Percentiles rank a stretch among this genome's conserved stretches.
phyloP scores from a whole-genome alignment of 768 basidiomycete species.

The Phallus indusiatus region DNA sequence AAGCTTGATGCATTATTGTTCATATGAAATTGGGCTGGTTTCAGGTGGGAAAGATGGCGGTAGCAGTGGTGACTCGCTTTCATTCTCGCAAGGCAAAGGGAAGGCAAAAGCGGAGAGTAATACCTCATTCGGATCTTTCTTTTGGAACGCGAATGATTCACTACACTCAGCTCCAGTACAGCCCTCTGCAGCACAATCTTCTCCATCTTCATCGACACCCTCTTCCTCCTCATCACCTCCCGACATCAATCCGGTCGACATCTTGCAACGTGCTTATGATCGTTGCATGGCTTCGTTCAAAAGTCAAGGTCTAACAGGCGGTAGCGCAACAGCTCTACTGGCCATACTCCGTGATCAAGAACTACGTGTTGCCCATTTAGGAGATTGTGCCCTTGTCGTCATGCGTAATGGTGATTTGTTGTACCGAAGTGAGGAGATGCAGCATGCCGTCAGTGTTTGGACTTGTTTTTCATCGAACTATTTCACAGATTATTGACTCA shows the following conservation, averaged over 20 bases:
- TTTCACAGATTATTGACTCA: no score
- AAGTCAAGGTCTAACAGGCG: slow-evolving; percentile 10
- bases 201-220: slow-evolving; percentile 12
- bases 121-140: neutral
- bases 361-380: slow-evolving; percentile 74
- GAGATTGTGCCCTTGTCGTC: slow-evolving; percentile 83
- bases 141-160: neutral
- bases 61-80: no score
- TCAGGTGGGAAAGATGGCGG: neutral
- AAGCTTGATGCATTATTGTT: slow-evolving; percentile 80
- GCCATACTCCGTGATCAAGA: slow-evolving; percentile 44
- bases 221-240: slow-evolving; percentile 10
- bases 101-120: neutral
- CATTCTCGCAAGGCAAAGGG: neutral
- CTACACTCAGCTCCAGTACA: neutral
- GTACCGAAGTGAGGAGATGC: slow-evolving; percentile 90
- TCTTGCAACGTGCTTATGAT: slow-evolving; percentile 27
- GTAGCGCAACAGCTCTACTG: slow-evolving; percentile 31
- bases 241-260: slow-evolving; percentile 29
- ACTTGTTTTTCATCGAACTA: slow-evolving; percentile 2
- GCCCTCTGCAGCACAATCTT: neutral
- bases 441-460: slow-evolving; percentile 58
- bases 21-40: slow-evolving; percentile 40
- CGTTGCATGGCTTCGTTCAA: neutral
- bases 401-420: slow-evolving; percentile 63